Percentiles rank a stretch among this genome's conserved stretches.
These are phyloP conservation scores for Kalanchoe fedtschenkoi DNA, from an alignment of 164 flowering plant species.

Conservation along the genomic window DNA sequence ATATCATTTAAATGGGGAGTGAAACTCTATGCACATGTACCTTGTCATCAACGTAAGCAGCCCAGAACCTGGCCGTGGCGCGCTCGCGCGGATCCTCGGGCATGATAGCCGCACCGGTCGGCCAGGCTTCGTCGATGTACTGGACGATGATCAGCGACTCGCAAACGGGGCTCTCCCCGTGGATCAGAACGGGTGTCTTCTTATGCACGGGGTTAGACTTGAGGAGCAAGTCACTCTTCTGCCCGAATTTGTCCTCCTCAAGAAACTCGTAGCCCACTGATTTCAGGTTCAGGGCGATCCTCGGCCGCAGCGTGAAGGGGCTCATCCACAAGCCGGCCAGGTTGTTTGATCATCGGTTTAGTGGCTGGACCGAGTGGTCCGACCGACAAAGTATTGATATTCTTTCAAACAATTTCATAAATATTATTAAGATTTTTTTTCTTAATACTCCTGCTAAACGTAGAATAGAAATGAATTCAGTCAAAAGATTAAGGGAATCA, in stretches of 20 bases:
- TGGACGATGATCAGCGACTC: slow-evolving; percentile 56
- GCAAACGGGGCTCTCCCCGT: slow-evolving; percentile 38
- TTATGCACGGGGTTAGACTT: slow-evolving; percentile 50
- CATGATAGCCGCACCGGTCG: slow-evolving; percentile 43
- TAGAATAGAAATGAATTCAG: too few relatives aligned
- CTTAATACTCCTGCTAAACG: too few relatives aligned
- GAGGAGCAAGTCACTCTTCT: slow-evolving; percentile 49
- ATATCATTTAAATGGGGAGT: too few relatives aligned
- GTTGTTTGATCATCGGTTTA: too few relatives aligned
- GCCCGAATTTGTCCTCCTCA: slow-evolving; percentile 22
- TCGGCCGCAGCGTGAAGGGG: slow-evolving; percentile 35
- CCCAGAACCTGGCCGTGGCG: slow-evolving; percentile 62
- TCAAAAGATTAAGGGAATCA: too few relatives aligned
- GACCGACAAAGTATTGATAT: too few relatives aligned
- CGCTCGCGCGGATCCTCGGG: slow-evolving; percentile 61
- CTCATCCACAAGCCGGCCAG: slow-evolving; percentile 50
- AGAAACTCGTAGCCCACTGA: slow-evolving; percentile 32
- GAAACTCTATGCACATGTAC: too few relatives aligned
- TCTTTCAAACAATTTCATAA: too few relatives aligned
- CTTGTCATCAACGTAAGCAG: slow-evolving; percentile 51
- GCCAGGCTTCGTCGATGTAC: slow-evolving; percentile 58
- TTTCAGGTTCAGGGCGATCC: slow-evolving; percentile 48
- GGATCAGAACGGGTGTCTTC: slow-evolving; percentile 42
- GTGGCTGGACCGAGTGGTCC: too few relatives aligned
- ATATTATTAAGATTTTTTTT: too few relatives aligned